phyloP scores from a whole-genome alignment of 805 yeast genomes.

The Wickerhamiella siamensis region DNA sequence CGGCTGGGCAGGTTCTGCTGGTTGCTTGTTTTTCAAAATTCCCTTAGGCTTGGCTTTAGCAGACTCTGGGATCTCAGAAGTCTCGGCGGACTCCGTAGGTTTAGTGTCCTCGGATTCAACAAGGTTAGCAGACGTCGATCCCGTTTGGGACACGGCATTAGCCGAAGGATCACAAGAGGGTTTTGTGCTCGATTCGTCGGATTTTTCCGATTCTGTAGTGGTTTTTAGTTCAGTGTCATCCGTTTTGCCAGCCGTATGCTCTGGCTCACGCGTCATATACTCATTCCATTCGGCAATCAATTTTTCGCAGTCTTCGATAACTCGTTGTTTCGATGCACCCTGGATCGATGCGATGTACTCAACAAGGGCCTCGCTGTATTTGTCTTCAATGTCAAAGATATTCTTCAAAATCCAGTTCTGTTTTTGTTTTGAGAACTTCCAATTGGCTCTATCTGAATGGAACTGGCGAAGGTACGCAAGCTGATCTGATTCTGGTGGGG shows the following conservation, averaged over 20 bases:
- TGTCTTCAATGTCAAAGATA: constrained; percentile 35
- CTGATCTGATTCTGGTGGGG: constrained; percentile 71
- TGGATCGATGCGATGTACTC: constrained; percentile 46
- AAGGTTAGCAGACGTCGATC: no score
- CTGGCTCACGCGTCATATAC: constrained; percentile 24
- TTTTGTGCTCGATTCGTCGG: background rate
- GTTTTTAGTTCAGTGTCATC: constrained; percentile 1
- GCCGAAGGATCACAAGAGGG: no score
- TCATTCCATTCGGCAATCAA: constrained; percentile 45
- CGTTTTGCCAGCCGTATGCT: background rate
- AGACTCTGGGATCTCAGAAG: constrained; percentile 3
- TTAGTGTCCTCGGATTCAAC: background rate
- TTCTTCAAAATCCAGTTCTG: constrained; percentile 74
- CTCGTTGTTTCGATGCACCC: constrained; percentile 53
- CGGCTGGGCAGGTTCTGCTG: background rate
- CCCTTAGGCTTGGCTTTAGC: constrained; percentile 13
- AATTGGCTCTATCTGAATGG: constrained; percentile 38
- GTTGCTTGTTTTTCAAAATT: constrained; percentile 9
- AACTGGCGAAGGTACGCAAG: constrained; percentile 48
- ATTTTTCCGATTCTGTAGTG: background rate
- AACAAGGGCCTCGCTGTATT: constrained; percentile 37
- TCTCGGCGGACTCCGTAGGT: background rate
- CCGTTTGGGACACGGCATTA: no score
- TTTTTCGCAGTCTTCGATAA: constrained; percentile 34
- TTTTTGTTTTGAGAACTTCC: constrained; percentile 80